Evolutionary conservation across 257 asterid species (phyloP), one percentile per base, ranked within the genome.

Genomic region (Lycium ferocissimum): DNA sequence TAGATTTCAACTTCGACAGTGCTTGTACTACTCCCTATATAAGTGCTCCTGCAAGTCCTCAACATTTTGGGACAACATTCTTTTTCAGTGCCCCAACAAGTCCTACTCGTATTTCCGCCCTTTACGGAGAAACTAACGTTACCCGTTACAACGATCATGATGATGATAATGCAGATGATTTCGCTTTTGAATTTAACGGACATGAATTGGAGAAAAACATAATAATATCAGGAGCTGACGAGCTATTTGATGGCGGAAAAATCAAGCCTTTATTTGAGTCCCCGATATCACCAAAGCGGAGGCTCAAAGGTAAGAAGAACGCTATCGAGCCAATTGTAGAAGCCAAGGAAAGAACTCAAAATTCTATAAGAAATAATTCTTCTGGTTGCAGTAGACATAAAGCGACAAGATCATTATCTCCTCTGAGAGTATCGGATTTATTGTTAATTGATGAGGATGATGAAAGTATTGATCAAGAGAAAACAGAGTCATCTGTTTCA

Each of bases 141-240:
- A 70, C 22, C n/a, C 83, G 4, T 40, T 56, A 71, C 9, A 4
- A 83, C 53, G 84, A 90, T 26, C 89, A 83, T 56, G 85, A 84
- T n/a, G 88, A 85, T 49, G 10, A 35, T 66, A 45, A 66, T 66
- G 13, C 18, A 12, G 20, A 71, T 0, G 97, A 92, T 72, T 97
- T 95, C 57, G 97, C 93, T 10, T 97, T 97, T 83, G 96, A 94
- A 80, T 97, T 92, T 88, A 88, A 93, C 56, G 97, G 97, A n/a
- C 94, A 93, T 73, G 81, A 73, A 3, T 62, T 89, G 54, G 93
- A 86, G n/a, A 87, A 75, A n/a, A 58, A 67, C 22, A 88, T 94
- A 5, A 56, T 94, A 4, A 59, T 93, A 6, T 84, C 95, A 2
- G 99, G 98, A 9, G 99, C 99, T 8, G 99, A 94, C 63, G 98